Percentiles rank a stretch among this genome's conserved stretches.
Evolutionary conservation across 1,284 basidiomycete genomes (phyloP).

Genomic region (Agroathelia rolfsii): DNA sequence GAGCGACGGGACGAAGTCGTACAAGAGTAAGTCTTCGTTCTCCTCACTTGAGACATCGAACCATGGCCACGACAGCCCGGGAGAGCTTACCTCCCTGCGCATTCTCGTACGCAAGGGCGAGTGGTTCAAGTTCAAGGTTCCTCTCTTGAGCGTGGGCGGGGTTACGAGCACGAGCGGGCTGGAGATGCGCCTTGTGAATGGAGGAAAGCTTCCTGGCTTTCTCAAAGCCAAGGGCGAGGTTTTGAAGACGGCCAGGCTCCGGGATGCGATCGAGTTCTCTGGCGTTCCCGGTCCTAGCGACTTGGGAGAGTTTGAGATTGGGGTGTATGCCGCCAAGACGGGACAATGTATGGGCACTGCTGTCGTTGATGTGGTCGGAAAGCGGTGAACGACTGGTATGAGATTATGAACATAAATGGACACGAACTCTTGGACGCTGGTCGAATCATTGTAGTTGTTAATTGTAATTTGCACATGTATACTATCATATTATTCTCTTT

Average conservation of each 20-base stretch:
- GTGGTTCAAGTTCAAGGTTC: constrained; percentile 50
- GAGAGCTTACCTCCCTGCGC: constrained; percentile 25
- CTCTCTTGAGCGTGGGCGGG: constrained; percentile 20
- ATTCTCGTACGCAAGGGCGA: constrained; percentile 50
- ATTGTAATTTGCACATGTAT: no score
- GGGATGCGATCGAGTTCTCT: constrained; percentile 44
- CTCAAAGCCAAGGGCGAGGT: constrained; percentile 27
- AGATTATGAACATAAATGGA: no score
- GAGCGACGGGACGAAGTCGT: constrained; percentile 19
- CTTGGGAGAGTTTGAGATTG: constrained; percentile 45
- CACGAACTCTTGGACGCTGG: no score
- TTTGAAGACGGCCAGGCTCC: constrained; percentile 21
- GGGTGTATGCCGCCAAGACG: constrained; percentile 40
- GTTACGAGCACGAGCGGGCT: constrained; percentile 21
- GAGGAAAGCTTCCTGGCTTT: constrained; percentile 46
- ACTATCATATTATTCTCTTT: no score
- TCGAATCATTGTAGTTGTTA: no score
- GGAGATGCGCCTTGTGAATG: constrained; percentile 40
- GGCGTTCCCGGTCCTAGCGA: constrained; percentile 43
- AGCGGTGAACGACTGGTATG: constrained; percentile 27
- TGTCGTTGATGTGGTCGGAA: constrained; percentile 48
- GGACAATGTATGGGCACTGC: constrained; percentile 44
- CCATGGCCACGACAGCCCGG: constrained; percentile 22
- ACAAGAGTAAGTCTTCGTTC: constrained; percentile 42
- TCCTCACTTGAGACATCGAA: constrained; percentile 52